These are phyloP conservation scores for Tarenaya hassleriana DNA, from an alignment of 345 rosid species.

Conservation along the genomic window DNA sequence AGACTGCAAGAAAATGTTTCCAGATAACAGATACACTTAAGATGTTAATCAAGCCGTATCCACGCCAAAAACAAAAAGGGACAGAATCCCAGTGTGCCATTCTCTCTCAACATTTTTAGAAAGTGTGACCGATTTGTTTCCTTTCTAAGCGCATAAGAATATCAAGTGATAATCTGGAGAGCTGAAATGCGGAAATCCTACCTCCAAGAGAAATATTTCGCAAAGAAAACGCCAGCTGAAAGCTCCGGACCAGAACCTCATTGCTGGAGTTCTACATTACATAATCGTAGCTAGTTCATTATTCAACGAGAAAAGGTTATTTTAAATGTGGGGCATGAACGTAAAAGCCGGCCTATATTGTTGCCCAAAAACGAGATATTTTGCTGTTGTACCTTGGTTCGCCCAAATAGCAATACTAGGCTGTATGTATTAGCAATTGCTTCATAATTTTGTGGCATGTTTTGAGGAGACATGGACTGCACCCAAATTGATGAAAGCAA, in stretches of 20 bases:
- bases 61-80: no score
- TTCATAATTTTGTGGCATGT: slow-evolving; percentile 63
- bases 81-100: no score
- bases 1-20: neutral
- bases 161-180: neutral
- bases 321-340: neutral
- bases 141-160: neutral
- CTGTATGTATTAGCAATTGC: slow-evolving; percentile 73
- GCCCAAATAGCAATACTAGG: slow-evolving; percentile 51
- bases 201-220: slow-evolving; percentile 47
- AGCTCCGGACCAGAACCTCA: slow-evolving; percentile 55
- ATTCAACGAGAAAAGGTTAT: slow-evolving; percentile 1
- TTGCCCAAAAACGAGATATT: no score
- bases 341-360: neutral
- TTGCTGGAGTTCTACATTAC: slow-evolving; percentile 43
- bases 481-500: slow-evolving; percentile 69
- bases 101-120: no score
- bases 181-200: slow-evolving; percentile 14
- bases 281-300: neutral
- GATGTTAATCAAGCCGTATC: no score
- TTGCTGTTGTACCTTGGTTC: slow-evolving; percentile 47
- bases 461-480: slow-evolving; percentile 59
- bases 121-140: slow-evolving; percentile 3
- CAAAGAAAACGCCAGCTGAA: slow-evolving; percentile 62
- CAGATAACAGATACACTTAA: no score